A percentile compares a stretch with the other conserved stretches of the same genome.
Conservation (phyloP, 371 early-diverging fungal genomes). For the Mucor piriformis region DNA sequence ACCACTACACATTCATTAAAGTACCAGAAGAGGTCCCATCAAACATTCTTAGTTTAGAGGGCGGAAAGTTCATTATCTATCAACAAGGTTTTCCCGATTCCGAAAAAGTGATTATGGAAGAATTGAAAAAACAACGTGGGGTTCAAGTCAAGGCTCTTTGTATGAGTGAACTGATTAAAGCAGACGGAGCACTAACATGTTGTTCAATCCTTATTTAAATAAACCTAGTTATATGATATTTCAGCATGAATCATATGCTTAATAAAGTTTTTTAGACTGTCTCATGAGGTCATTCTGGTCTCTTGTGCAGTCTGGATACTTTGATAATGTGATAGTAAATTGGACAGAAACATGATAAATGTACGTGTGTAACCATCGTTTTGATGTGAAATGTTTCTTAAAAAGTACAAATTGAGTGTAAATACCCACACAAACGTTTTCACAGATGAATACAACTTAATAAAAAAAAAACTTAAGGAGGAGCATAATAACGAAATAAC, state of each 20-base stretch:
- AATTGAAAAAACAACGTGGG: slow-evolving; percentile 15
- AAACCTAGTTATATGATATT: background rate
- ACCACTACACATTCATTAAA: slow-evolving; percentile 23
- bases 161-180: slow-evolving; percentile 43
- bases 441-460: too few relatives aligned
- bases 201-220: slow-evolving; percentile 29
- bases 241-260: too few relatives aligned
- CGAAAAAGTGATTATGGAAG: slow-evolving; percentile 20
- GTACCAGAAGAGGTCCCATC: slow-evolving; percentile 39
- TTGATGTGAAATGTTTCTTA: background rate
- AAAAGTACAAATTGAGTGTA: background rate
- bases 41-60: slow-evolving; percentile 35
- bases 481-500: too few relatives aligned
- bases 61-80: slow-evolving; percentile 24
- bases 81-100: slow-evolving; percentile 30
- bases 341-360: too few relatives aligned
- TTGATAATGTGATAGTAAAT: too few relatives aligned
- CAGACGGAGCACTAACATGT: slow-evolving; percentile 42
- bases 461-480: too few relatives aligned
- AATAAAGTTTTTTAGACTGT: background rate
- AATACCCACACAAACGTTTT: too few relatives aligned
- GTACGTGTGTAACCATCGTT: background rate
- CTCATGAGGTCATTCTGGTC: too few relatives aligned
- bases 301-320: too few relatives aligned
- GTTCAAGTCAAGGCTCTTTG: slow-evolving; percentile 19